Evolutionary conservation across 495 filamentous ascomycete genomes (phyloP).

Genomic region (Margaritispora aquatica): DNA sequence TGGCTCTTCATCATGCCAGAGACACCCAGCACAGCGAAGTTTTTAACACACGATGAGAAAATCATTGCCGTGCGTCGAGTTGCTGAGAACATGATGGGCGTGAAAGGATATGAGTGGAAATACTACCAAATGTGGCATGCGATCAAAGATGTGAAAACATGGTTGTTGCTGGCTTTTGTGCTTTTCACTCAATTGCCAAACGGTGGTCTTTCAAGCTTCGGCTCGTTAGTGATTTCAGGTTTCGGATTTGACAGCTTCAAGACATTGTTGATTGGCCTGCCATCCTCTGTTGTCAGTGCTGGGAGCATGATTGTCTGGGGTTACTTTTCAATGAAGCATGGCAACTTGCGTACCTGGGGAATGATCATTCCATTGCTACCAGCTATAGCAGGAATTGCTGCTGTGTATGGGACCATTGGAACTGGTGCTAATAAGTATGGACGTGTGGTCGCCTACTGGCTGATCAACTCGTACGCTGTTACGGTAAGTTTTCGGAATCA

Average conservation of each 20-base stretch:
- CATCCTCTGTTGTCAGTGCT: background rate
- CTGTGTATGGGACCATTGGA: background rate
- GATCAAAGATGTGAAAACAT: conserved; percentile 32
- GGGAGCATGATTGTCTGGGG: background rate
- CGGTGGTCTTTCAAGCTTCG: background rate
- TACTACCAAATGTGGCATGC: conserved; percentile 31
- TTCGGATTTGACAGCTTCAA: background rate
- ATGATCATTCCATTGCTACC: background rate
- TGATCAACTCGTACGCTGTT: conserved; percentile 14
- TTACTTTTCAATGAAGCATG: background rate
- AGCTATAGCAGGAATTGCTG: background rate
- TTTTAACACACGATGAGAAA: conserved; percentile 54
- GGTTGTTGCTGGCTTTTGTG: conserved; percentile 22
- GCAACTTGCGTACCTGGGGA: background rate
- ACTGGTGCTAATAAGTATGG: background rate
- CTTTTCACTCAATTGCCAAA: background rate
- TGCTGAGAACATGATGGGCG: conserved; percentile 56
- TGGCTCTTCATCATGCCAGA: conserved; percentile 62
- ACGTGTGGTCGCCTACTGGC: conserved; percentile 6
- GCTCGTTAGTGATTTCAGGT: background rate
- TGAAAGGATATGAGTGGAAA: conserved; percentile 27
- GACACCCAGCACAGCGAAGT: conserved; percentile 62
- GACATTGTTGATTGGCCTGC: background rate
- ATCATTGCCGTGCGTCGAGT: conserved; percentile 54
- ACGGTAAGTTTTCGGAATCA: background rate